Conservation (phyloP, 768 basidiomycete species). For the Zangia roseola region DNA sequence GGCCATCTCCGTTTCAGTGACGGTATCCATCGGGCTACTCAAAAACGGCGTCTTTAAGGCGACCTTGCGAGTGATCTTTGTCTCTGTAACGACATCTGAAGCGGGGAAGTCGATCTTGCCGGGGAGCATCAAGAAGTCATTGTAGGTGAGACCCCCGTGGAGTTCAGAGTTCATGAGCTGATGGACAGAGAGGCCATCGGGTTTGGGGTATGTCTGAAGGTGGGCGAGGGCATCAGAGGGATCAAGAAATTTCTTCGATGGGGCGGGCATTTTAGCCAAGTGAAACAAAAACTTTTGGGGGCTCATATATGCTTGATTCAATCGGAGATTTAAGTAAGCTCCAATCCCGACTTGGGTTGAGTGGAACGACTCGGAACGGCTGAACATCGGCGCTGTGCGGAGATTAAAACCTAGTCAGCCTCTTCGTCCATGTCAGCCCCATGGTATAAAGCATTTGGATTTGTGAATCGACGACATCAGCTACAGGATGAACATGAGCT, state of each 20-base stretch:
- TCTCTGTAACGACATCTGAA: constrained; percentile 76
- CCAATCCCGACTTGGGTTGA: no score
- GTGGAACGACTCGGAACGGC: no score
- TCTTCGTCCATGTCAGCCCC: no score
- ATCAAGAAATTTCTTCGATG: constrained; percentile 50
- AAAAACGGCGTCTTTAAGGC: constrained; percentile 92
- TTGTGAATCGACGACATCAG: no score
- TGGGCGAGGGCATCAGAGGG: constrained; percentile 71
- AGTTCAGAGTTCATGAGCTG: constrained; percentile 87
- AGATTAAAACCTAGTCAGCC: not conserved
- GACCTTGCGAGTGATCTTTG: constrained; percentile 87
- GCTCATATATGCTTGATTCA: constrained; percentile 6
- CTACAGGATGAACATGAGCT: not conserved
- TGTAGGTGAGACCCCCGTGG: constrained; percentile 95
- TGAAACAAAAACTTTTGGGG: not conserved
- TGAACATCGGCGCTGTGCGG: no score
- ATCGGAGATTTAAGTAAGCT: constrained; percentile 20
- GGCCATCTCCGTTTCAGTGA: constrained; percentile 94
- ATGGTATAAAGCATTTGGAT: no score
- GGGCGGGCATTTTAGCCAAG: constrained; percentile 35
- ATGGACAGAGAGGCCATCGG: constrained; percentile 80
- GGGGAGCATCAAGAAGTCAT: constrained; percentile 92
- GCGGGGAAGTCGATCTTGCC: constrained; percentile 95
- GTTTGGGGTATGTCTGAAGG: constrained; percentile 64
- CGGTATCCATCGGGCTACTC: constrained; percentile 99